Percentiles rank a stretch among this genome's conserved stretches.
Conservation (phyloP, 352 stramenopile species). For the Pythium scleroteichum region DNA sequence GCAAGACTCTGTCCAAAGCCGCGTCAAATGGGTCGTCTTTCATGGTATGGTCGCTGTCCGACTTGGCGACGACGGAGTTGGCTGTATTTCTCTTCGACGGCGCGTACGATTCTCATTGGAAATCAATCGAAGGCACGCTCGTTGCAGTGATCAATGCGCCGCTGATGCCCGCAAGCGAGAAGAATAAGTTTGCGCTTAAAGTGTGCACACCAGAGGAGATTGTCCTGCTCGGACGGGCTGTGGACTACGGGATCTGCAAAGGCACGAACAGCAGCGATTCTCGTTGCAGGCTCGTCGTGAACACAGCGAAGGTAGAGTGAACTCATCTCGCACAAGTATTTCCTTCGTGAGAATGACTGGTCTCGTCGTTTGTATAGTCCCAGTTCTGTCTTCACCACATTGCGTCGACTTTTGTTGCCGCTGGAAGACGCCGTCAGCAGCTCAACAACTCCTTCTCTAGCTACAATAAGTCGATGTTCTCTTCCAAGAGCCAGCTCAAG, state of each 20-base stretch:
- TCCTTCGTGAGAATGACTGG: not conserved
- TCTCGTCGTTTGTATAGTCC: conserved; percentile 25
- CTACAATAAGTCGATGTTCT: conserved; percentile 69
- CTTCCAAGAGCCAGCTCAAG: conserved; percentile 49
- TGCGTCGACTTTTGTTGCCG: conserved; percentile 66
- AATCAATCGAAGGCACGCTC: conserved; percentile 53
- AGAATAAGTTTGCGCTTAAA: conserved; percentile 83
- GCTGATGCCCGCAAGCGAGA: conserved; percentile 63
- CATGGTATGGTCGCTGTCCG: conserved; percentile 80
- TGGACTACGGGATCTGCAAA: conserved; percentile 84
- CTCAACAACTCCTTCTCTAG: conserved; percentile 72
- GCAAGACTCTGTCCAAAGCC: conserved; percentile 75
- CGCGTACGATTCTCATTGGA: conserved; percentile 75
- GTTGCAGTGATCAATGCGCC: conserved; percentile 73
- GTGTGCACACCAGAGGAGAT: conserved; percentile 54
- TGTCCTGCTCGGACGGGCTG: conserved; percentile 55
- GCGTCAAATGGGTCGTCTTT: conserved; percentile 66
- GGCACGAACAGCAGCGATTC: conserved; percentile 56
- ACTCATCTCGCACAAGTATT: not conserved
- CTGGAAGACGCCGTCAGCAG: conserved; percentile 67
- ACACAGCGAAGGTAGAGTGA: conserved; percentile 57
- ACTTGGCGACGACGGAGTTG: conserved; percentile 66
- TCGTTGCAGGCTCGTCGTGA: conserved; percentile 71
- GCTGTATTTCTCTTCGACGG: conserved; percentile 77
- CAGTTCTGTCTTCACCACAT: conserved; percentile 84